Conservation (phyloP, 495 filamentous ascomycete genomes). For the Penicillium macrosclerotiorum region DNA sequence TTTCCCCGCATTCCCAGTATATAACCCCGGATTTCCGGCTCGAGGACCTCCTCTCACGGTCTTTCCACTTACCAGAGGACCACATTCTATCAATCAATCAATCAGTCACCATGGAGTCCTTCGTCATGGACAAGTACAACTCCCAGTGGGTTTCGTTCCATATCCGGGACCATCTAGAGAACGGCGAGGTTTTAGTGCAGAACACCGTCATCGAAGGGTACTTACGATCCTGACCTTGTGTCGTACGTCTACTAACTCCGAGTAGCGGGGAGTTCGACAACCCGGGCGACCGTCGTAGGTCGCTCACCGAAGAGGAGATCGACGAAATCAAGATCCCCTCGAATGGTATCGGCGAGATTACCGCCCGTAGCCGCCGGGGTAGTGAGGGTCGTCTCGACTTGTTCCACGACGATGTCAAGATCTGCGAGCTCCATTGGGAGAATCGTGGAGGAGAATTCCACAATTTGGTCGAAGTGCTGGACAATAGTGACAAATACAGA, state of each 20-base stretch:
- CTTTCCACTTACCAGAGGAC: background rate
- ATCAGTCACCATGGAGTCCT: background rate
- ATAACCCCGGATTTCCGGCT: background rate
- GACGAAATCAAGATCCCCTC: constrained; percentile 33
- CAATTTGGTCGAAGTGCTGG: constrained; percentile 35
- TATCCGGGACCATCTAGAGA: constrained; percentile 35
- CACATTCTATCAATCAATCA: constrained; percentile 10
- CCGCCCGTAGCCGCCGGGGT: constrained; percentile 33
- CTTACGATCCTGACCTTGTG: background rate
- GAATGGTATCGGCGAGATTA: constrained; percentile 36
- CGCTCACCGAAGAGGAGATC: constrained; percentile 37
- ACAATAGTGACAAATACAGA: constrained; percentile 29
- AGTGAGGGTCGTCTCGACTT: constrained; percentile 40
- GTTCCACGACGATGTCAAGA: constrained; percentile 36
- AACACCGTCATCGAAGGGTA: constrained; percentile 37
- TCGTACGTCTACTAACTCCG: constrained; percentile 7
- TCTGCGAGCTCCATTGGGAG: constrained; percentile 44
- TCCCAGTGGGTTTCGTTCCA: constrained; percentile 41
- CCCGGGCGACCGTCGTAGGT: constrained; percentile 22
- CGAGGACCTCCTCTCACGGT: background rate
- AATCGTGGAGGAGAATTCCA: constrained; percentile 25
- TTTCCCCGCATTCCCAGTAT: constrained; percentile 4
- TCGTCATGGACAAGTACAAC: constrained; percentile 24
- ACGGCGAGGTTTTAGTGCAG: constrained; percentile 30
- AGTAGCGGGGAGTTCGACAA: constrained; percentile 34